Evolutionary conservation across 108 stramenopile genomes (phyloP).

Genomic region (Cylindrotheca closterium): DNA sequence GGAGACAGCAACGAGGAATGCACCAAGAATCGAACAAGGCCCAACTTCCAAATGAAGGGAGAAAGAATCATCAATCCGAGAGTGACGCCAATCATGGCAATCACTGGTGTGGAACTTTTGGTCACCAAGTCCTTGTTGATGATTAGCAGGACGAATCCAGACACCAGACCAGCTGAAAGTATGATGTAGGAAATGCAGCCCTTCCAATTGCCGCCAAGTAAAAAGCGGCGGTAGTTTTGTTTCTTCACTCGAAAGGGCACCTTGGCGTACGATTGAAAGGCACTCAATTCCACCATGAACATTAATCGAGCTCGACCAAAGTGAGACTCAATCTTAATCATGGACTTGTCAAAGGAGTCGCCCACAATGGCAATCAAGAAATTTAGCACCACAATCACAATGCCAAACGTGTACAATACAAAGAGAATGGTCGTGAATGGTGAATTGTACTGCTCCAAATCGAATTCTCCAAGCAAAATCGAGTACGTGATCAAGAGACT

Average conservation of each 20-base stretch:
- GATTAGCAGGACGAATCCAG: not conserved
- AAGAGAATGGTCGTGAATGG: not conserved
- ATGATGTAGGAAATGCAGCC: not conserved
- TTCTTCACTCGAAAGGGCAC: not conserved
- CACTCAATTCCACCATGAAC: not conserved
- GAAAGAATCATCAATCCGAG: not conserved
- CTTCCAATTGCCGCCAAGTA: not conserved
- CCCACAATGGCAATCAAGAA: not conserved
- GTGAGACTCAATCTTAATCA: not conserved
- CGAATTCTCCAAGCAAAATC: not conserved
- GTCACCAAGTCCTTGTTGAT: not conserved
- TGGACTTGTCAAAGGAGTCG: not conserved
- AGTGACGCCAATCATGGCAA: not conserved
- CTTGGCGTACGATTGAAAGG: not conserved
- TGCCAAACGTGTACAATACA: not conserved
- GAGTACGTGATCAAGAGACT: not conserved
- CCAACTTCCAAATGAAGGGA: not conserved
- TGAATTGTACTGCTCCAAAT: not conserved
- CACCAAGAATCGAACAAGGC: not conserved
- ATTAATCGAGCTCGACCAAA: not conserved
- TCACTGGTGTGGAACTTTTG: not conserved
- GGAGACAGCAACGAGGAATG: not conserved
- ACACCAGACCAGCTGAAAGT: not conserved
- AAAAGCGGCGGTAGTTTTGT: not conserved
- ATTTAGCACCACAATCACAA: not conserved